phyloP scores from a whole-genome alignment of 495 filamentous ascomycete genomes.

The Sabuloglossum arenarium region DNA sequence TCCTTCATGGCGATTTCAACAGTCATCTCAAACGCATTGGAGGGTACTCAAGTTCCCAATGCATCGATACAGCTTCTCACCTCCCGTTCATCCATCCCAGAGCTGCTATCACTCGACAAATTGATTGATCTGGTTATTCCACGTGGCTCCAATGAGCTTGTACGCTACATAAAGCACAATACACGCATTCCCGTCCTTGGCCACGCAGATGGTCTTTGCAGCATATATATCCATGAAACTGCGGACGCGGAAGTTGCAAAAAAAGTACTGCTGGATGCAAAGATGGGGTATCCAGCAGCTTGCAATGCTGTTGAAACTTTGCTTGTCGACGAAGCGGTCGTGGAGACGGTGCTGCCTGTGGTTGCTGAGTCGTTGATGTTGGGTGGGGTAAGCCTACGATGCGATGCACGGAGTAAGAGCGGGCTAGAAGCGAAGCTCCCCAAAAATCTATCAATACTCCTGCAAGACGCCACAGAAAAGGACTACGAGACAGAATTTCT shows the following conservation, averaged over 20 bases:
- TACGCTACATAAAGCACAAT: slow-evolving; percentile 68
- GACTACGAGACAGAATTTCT: slow-evolving; percentile 89
- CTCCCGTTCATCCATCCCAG: slow-evolving; percentile 69
- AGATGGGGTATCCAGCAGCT: slow-evolving; percentile 85
- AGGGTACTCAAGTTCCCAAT: slow-evolving; percentile 57
- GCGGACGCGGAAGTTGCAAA: slow-evolving; percentile 51
- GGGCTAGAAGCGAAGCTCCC: slow-evolving; percentile 27
- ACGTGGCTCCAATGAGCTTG: slow-evolving; percentile 80
- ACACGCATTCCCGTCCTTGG: slow-evolving; percentile 93
- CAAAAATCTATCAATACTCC: slow-evolving; percentile 19
- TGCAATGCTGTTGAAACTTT: slow-evolving; percentile 88
- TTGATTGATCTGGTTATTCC: slow-evolving; percentile 93
- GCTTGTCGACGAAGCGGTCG: slow-evolving; percentile 56
- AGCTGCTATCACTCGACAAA: slow-evolving; percentile 61
- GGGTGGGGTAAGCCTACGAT: slow-evolving; percentile 68
- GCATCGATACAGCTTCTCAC: slow-evolving; percentile 80
- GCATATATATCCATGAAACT: slow-evolving; percentile 66
- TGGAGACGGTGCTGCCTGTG: slow-evolving; percentile 42
- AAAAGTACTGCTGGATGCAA: slow-evolving; percentile 74
- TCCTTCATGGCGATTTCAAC: slow-evolving; percentile 78
- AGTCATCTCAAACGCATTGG: slow-evolving; percentile 63
- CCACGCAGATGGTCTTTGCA: slow-evolving; percentile 88
- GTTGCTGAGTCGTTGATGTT: slow-evolving; percentile 49
- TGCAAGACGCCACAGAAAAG: slow-evolving; percentile 39
- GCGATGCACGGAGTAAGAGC: slow-evolving; percentile 45